Base-by-base conservation (phyloP, 768 basidiomycete genomes). In the Chiua virens region DNA sequence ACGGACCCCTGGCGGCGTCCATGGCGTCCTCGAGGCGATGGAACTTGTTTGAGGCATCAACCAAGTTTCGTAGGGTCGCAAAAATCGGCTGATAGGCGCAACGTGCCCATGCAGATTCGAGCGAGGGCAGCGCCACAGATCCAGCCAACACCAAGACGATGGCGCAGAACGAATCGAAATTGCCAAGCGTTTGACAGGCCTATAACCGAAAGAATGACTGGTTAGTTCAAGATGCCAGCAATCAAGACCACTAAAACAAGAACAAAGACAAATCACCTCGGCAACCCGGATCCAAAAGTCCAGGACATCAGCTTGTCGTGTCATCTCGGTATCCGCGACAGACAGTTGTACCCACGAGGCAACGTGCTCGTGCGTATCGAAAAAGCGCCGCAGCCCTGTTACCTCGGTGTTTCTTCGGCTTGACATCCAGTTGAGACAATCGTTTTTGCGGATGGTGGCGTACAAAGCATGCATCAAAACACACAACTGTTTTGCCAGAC, bases 401-500 rank as follows among this genome's bases (percentile, higher is more conserved):
- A 78, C 73, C 3, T 59, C 54, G 28, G 69, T 55, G 13, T 74
- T 74, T 11, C 62, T 71, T 23, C 67, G 66, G 22, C 47, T 46
- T 51, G 76, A 79, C 5, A 76, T 67, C 67, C 89, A 89, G 32
- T 73, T 64, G 28, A 96, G 73, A 65, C 89, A 96, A 60, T 95
- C 91, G 37, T 81, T 80, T 8, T 82, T 77, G 9, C 80, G 79
- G 49, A 94, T 81, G 62, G 81, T 83, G 52, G 74, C 69, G 66
- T 93, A 96, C 7, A 85, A 73, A 34, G 75, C 70, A 49, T 78
- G 82, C 65, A 95, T 90, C 54, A 84, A 73, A 40, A 94, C 70
- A n/a, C 86, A 83, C 39, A 96, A 73, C 59, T 95, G 92, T 38
- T 92, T 82, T 0, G 92, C 92, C 30, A 96, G 61, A 49, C 86